phyloP scores from a whole-genome alignment of 2,329 filamentous ascomycete species.

The Pseudocercospora eumusae region DNA sequence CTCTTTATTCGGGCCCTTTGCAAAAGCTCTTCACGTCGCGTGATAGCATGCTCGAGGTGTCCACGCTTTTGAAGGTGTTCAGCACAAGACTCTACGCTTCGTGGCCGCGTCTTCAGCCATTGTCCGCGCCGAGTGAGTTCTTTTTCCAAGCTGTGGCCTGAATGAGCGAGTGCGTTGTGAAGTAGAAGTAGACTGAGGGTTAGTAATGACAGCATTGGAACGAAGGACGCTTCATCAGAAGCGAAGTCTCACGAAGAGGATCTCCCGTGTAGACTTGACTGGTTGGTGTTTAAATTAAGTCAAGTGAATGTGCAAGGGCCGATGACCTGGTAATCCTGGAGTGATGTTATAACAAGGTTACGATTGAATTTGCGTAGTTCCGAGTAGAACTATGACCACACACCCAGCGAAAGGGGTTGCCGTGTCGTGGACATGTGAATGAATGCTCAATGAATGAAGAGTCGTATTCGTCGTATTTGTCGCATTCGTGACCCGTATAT shows the following conservation, averaged over 20 bases:
- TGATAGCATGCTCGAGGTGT: background rate
- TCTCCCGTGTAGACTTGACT: slow-evolving; percentile 17
- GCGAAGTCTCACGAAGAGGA: slow-evolving; percentile 2
- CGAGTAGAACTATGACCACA: too few relatives aligned
- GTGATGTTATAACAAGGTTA: background rate
- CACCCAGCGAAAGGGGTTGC: too few relatives aligned
- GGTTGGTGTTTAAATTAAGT: slow-evolving; percentile 5
- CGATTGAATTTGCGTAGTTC: background rate
- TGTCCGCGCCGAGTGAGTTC: slow-evolving; percentile 10
- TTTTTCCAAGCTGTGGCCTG: slow-evolving; percentile 10
- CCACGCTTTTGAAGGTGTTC: background rate
- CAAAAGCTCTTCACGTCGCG: background rate
- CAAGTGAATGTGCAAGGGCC: background rate
- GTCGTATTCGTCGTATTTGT: too few relatives aligned
- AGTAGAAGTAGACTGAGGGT: background rate
- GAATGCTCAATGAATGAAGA: background rate
- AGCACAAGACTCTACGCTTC: slow-evolving; percentile 4
- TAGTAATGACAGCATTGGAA: background rate
- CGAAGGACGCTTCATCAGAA: background rate
- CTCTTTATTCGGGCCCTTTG: background rate
- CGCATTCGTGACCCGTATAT: too few relatives aligned
- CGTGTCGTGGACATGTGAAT: background rate
- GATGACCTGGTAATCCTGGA: slow-evolving; percentile 2
- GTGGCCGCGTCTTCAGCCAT: slow-evolving; percentile 1
- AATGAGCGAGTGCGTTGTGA: slow-evolving; percentile 2